Percentiles rank a stretch among this genome's conserved stretches.
These are phyloP conservation scores for Blastocystis hominis DNA, from an alignment of 352 stramenopile species.

Conservation along the genomic window DNA sequence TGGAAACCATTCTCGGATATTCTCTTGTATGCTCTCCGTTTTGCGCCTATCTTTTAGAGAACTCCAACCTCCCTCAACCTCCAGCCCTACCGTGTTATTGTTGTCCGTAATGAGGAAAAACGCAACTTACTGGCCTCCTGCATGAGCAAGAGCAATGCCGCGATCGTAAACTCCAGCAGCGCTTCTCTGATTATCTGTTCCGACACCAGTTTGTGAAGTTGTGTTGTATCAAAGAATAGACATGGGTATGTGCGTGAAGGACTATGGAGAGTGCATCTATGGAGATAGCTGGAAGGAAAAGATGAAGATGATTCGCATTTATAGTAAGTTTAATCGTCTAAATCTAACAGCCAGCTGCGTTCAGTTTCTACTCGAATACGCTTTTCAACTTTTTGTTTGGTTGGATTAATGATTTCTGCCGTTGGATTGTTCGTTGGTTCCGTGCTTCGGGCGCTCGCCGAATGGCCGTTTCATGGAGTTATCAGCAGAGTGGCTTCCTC, in stretches of 20 bases:
- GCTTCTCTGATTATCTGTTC: conserved; percentile 49
- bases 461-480: neutral
- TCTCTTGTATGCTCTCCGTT: neutral
- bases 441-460: neutral
- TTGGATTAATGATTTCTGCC: conserved; percentile 2
- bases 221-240: neutral
- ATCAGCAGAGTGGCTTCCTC: conserved; percentile 21
- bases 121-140: neutral
- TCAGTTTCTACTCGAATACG: conserved; percentile 6
- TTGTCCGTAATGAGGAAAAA: neutral
- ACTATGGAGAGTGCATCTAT: conserved; percentile 12
- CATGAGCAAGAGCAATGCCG: conserved; percentile 16
- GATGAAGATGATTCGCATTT: neutral
- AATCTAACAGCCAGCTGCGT: neutral
- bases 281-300: conserved; percentile 12
- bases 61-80: conserved; percentile 47
- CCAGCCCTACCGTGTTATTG: conserved; percentile 27
- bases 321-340: neutral
- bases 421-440: neutral
- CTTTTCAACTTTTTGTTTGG: conserved; percentile 28
- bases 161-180: neutral
- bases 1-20: conserved; percentile 42
- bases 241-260: neutral
- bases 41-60: neutral
- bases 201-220: neutral